Conservation (phyloP, 352 stramenopile species). For the Globisporangium recalcitrans region DNA sequence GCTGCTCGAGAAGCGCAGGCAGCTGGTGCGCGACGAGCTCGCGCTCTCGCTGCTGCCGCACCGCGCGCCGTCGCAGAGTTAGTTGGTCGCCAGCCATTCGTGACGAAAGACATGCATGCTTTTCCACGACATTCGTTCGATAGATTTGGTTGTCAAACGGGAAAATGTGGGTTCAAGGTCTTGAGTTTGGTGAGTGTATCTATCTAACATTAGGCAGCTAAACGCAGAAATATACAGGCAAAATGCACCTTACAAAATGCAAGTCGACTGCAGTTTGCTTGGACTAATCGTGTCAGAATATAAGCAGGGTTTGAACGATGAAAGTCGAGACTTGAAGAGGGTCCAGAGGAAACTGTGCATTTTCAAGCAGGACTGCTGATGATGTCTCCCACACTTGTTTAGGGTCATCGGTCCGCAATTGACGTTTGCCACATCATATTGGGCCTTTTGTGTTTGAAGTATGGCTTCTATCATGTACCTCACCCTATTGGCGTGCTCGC, state of each 20-base stretch:
- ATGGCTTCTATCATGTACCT: neutral
- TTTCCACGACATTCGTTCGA: neutral
- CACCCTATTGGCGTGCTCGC: neutral
- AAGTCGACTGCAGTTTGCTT: too few relatives aligned
- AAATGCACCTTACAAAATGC: too few relatives aligned
- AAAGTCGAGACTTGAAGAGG: neutral
- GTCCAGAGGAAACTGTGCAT: conserved; percentile 2
- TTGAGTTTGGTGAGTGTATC: neutral
- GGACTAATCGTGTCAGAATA: neutral
- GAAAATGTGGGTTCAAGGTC: neutral
- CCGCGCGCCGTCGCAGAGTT: neutral
- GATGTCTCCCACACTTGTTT: neutral
- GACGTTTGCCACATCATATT: neutral
- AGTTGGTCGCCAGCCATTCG: neutral
- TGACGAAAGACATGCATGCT: neutral
- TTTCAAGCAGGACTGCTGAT: neutral
- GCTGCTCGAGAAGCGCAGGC: conserved; percentile 23
- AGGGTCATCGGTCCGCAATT: neutral
- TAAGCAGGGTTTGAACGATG: neutral
- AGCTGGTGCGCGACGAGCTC: conserved; percentile 23
- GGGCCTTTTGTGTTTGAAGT: neutral
- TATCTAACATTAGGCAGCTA: too few relatives aligned
- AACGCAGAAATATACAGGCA: too few relatives aligned
- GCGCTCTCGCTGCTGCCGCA: conserved; percentile 15
- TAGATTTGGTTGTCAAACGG: neutral